Conservation (phyloP, 2,329 filamentous ascomycete species). For the Chaetomium globosum region DNA sequence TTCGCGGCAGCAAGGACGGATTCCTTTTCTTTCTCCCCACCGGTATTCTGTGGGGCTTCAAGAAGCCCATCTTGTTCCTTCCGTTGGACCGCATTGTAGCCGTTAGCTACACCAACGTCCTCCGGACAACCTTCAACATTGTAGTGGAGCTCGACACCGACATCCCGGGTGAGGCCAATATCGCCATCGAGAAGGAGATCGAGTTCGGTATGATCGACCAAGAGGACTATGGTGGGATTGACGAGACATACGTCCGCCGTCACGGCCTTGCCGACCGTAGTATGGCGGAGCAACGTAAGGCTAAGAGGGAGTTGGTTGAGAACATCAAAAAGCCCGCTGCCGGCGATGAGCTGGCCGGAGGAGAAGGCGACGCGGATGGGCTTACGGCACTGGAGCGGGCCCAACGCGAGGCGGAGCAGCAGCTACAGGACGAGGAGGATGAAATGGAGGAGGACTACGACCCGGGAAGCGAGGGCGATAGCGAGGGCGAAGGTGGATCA, state of each 20-base stretch:
- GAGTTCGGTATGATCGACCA: slow-evolving; percentile 73
- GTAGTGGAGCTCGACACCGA: slow-evolving; percentile 60
- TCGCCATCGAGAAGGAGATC: slow-evolving; percentile 56
- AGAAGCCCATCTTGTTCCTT: slow-evolving; percentile 68
- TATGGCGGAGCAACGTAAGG: slow-evolving; percentile 68
- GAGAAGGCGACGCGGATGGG: slow-evolving; percentile 44
- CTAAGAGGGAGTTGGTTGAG: slow-evolving; percentile 63
- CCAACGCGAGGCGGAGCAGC: slow-evolving; percentile 55
- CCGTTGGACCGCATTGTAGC: slow-evolving; percentile 63
- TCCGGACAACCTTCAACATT: slow-evolving; percentile 70
- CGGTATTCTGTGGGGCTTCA: slow-evolving; percentile 71
- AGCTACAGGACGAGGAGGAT: slow-evolving; percentile 62
- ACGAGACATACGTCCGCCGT: slow-evolving; percentile 62
- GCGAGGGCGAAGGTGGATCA: slow-evolving; percentile 56
- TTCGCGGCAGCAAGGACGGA: slow-evolving; percentile 69
- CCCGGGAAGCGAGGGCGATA: slow-evolving; percentile 62
- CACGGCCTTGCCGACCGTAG: slow-evolving; percentile 67
- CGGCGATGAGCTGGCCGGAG: slow-evolving; percentile 45
- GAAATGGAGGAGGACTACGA: slow-evolving; percentile 69
- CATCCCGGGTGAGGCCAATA: slow-evolving; percentile 45
- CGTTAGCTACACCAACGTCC: slow-evolving; percentile 67
- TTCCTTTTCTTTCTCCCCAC: slow-evolving; percentile 68
- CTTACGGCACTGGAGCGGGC: slow-evolving; percentile 56
- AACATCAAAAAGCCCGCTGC: slow-evolving; percentile 52
- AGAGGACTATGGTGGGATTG: slow-evolving; percentile 66